Conservation (phyloP, 768 basidiomycete genomes). For the Psilocybe tampanensis region DNA sequence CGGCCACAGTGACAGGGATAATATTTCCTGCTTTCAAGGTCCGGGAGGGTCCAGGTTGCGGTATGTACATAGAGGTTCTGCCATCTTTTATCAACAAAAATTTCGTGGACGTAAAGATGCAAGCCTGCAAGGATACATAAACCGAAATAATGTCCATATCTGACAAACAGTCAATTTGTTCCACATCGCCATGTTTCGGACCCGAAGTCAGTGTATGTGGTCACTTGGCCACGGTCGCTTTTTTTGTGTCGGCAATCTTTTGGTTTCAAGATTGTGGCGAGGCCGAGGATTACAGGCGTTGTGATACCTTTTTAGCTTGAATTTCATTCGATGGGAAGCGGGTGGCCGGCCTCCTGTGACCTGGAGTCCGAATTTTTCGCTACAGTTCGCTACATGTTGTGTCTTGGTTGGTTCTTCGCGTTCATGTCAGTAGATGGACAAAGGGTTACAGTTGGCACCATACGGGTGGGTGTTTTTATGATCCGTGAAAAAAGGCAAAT, state of each 20-base stretch:
- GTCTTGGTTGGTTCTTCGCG: not conserved
- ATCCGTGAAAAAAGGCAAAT: not conserved
- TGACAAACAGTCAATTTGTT: not conserved
- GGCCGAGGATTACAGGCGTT: not conserved
- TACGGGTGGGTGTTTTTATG: not conserved
- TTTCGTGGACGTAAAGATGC: not conserved
- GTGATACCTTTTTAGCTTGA: not conserved
- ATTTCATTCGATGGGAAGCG: not conserved
- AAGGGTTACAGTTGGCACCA: not conserved
- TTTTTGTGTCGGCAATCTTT: no score
- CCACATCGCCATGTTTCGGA: slow-evolving; percentile 1
- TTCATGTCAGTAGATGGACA: not conserved
- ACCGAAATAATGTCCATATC: slow-evolving; percentile 4
- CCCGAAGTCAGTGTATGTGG: slow-evolving; percentile 8
- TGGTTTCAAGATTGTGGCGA: not conserved
- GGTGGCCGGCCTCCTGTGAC: not conserved
- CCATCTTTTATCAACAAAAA: not conserved
- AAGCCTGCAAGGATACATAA: not conserved
- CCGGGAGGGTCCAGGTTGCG: no score
- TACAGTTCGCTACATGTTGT: not conserved
- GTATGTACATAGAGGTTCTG: no score
- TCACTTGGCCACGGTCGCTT: no score
- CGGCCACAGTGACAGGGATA: no score
- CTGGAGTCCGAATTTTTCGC: not conserved
- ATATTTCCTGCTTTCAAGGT: no score